Percentiles rank a stretch among this genome's conserved stretches.
These are phyloP conservation scores for Neofusicoccum kwambonambiense DNA, from an alignment of 2,329 filamentous ascomycete species.

Conservation along the genomic window DNA sequence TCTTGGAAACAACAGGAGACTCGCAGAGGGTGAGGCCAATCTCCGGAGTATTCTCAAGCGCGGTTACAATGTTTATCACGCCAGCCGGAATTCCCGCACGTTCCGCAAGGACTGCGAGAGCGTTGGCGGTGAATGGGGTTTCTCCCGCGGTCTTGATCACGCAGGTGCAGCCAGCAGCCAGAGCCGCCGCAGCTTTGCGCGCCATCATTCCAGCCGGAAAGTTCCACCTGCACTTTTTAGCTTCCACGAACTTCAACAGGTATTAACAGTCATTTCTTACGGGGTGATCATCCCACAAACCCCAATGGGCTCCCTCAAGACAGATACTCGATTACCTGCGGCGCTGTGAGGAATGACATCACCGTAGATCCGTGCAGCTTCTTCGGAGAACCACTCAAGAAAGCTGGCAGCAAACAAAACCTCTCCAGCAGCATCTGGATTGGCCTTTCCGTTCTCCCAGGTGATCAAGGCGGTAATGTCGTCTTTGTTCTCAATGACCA, in stretches of 20 bases:
- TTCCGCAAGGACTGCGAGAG: constrained; percentile 36
- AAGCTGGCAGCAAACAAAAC: constrained; percentile 39
- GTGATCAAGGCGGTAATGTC: constrained; percentile 77
- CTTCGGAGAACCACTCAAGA: constrained; percentile 59
- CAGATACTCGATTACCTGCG: constrained; percentile 64
- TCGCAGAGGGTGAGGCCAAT: constrained; percentile 34
- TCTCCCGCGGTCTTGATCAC: constrained; percentile 41
- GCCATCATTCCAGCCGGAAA: constrained; percentile 34
- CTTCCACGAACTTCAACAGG: no score
- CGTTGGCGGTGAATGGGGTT: constrained; percentile 39
- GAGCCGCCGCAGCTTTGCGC: constrained; percentile 34
- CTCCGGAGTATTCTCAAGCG: constrained; percentile 24
- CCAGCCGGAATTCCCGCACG: constrained; percentile 42
- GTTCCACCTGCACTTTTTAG: constrained; percentile 32
- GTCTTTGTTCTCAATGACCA: constrained; percentile 62
- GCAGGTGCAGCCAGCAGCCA: constrained; percentile 35
- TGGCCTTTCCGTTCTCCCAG: constrained; percentile 79
- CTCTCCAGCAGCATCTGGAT: constrained; percentile 50
- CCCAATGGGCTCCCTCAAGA: constrained; percentile 61
- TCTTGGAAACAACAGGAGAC: constrained; percentile 40
- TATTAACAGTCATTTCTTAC: neutral
- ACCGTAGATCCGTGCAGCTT: constrained; percentile 62
- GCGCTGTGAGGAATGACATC: constrained; percentile 58
- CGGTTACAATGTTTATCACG: constrained; percentile 39
- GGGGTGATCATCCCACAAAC: constrained; percentile 43